phyloP scores from a whole-genome alignment of 305 asterid genomes.

The Plantago coronopus region DNA sequence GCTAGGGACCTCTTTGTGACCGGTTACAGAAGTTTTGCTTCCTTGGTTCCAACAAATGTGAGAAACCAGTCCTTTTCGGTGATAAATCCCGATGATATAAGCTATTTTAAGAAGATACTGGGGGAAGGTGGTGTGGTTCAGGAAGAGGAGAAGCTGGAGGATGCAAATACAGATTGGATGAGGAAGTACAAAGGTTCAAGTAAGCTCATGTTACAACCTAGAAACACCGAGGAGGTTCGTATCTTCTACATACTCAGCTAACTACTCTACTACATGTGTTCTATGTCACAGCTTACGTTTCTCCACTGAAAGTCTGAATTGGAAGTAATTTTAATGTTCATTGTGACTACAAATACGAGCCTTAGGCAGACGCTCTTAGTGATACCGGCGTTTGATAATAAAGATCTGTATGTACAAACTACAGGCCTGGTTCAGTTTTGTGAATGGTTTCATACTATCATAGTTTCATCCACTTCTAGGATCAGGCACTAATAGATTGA shows the following conservation, averaged over 20 bases:
- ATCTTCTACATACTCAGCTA: slow-evolving; percentile 15
- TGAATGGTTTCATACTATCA: no score
- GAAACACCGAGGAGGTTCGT: slow-evolving; percentile 68
- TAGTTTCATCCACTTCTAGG: no score
- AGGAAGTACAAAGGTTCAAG: slow-evolving; percentile 80
- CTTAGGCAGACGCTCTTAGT: no score
- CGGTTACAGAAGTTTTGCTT: slow-evolving; percentile 44
- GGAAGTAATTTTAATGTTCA: no score
- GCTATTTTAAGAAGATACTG: slow-evolving; percentile 62
- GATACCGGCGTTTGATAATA: no score
- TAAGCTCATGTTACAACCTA: slow-evolving; percentile 82
- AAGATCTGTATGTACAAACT: no score
- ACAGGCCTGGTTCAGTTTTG: no score
- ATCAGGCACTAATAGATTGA: no score
- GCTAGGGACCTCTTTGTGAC: slow-evolving; percentile 26
- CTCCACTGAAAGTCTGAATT: no score
- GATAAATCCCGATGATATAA: slow-evolving; percentile 62
- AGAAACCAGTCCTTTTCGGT: slow-evolving; percentile 57
- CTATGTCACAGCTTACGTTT: no score
- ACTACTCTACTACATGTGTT: slow-evolving; percentile 14
- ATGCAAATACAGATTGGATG: slow-evolving; percentile 94
- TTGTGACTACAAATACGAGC: no score
- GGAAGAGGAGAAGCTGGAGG: slow-evolving; percentile 67
- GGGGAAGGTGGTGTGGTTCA: slow-evolving; percentile 82
- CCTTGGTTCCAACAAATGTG: slow-evolving; percentile 40